Evolutionary conservation across 2,329 filamentous ascomycete genomes (phyloP).

Genomic region (Penicillium sp.): DNA sequence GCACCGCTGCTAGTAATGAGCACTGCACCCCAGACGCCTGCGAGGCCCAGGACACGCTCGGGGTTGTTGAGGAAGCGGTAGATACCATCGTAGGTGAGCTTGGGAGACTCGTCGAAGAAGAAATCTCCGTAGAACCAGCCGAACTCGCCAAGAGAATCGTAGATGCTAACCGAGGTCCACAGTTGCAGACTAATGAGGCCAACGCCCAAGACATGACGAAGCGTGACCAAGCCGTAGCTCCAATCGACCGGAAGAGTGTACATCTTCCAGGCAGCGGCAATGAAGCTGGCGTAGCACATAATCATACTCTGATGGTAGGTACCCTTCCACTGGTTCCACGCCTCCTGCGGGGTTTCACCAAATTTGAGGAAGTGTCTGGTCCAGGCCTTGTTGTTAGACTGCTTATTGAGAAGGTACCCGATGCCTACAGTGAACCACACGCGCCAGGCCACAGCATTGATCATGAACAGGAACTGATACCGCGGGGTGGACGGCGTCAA

Average conservation of each 20-base stretch:
- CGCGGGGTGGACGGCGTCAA: slow-evolving; percentile 70
- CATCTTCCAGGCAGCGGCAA: slow-evolving; percentile 93
- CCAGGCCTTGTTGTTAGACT: slow-evolving; percentile 90
- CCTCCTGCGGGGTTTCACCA: slow-evolving; percentile 82
- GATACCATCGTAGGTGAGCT: slow-evolving; percentile 92
- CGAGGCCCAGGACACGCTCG: slow-evolving; percentile 85
- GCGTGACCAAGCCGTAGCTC: slow-evolving; percentile 75
- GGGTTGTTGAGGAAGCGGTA: slow-evolving; percentile 98
- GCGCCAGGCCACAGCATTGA: slow-evolving; percentile 76
- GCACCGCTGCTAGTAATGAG: slow-evolving; percentile 85
- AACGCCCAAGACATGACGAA: slow-evolving; percentile 79
- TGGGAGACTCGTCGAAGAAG: slow-evolving; percentile 85
- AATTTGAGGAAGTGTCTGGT: slow-evolving; percentile 97
- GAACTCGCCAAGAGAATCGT: slow-evolving; percentile 93
- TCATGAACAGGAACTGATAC: slow-evolving; percentile 73
- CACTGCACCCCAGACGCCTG: slow-evolving; percentile 91
- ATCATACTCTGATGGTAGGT: slow-evolving; percentile 89
- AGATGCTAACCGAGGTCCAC: slow-evolving; percentile 90
- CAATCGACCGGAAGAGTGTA: slow-evolving; percentile 82
- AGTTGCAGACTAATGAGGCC: slow-evolving; percentile 78
- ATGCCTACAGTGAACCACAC: slow-evolving; percentile 89
- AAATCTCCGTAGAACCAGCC: slow-evolving; percentile 99
- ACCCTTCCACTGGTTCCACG: slow-evolving; percentile 97
- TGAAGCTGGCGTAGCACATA: slow-evolving; percentile 82
- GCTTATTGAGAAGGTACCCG: slow-evolving; percentile 74